phyloP scores from a whole-genome alignment of 2,329 filamentous ascomycete genomes.

The Thielaviopsis ethacetica region DNA sequence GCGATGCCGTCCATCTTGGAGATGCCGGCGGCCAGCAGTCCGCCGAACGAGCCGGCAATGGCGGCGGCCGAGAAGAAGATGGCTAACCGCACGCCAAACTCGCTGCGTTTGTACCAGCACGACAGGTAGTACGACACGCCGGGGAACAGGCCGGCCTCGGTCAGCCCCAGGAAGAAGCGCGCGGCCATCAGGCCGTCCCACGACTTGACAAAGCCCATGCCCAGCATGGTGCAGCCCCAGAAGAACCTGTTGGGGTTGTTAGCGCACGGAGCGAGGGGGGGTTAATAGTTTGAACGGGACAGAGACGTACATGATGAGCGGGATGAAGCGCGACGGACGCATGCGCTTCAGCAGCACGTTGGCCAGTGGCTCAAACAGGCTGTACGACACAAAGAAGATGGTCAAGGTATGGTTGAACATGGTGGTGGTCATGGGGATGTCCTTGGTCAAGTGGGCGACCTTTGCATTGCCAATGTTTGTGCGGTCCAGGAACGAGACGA shows the following conservation, averaged over 20 bases:
- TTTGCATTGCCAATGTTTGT: slow-evolving; percentile 65
- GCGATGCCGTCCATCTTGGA: slow-evolving; percentile 50
- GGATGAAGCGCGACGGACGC: slow-evolving; percentile 63
- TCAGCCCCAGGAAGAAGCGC: slow-evolving; percentile 55
- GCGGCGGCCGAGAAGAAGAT: slow-evolving; percentile 76
- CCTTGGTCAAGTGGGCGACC: slow-evolving; percentile 34
- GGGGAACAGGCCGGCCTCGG: slow-evolving; percentile 61
- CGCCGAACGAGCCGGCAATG: slow-evolving; percentile 62
- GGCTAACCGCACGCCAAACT: slow-evolving; percentile 65
- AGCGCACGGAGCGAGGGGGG: no score
- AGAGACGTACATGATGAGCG: slow-evolving; percentile 54
- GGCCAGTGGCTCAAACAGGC: slow-evolving; percentile 60
- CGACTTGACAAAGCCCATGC: slow-evolving; percentile 49
- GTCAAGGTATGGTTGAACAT: slow-evolving; percentile 63
- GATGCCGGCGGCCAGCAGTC: slow-evolving; percentile 56
- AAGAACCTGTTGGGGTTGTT: slow-evolving; percentile 27
- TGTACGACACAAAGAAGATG: slow-evolving; percentile 78
- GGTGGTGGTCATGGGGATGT: slow-evolving; percentile 43
- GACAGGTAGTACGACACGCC: slow-evolving; percentile 67
- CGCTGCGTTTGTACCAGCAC: slow-evolving; percentile 68
- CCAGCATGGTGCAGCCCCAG: slow-evolving; percentile 54
- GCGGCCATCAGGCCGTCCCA: slow-evolving; percentile 50
- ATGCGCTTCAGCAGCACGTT: slow-evolving; percentile 67
- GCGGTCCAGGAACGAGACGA: slow-evolving; percentile 57
- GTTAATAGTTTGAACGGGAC: no score